Conservation (phyloP, 2,329 filamentous ascomycete species). For the Dactylellina cionopaga region DNA sequence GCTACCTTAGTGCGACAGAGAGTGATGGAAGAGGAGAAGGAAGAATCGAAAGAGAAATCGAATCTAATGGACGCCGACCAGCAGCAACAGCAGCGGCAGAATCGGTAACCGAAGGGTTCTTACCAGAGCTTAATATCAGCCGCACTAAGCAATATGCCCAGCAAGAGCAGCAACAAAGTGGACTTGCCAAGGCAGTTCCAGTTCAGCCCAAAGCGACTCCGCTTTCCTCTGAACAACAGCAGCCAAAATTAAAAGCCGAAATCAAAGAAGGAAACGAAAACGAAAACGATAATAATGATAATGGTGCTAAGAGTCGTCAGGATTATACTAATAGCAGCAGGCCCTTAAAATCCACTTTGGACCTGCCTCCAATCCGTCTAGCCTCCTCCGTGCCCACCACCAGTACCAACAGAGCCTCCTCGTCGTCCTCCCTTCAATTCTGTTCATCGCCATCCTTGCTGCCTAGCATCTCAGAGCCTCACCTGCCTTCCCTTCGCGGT, state of each 20-base stretch:
- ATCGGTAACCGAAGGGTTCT: constrained; percentile 1
- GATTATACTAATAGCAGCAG: too few relatives aligned
- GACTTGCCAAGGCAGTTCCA: too few relatives aligned
- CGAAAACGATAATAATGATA: too few relatives aligned
- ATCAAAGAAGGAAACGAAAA: too few relatives aligned
- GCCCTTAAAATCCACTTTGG: constrained; percentile 40
- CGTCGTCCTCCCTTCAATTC: not conserved
- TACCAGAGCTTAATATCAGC: not conserved
- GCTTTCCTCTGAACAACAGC: too few relatives aligned
- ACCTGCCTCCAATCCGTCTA: constrained; percentile 51
- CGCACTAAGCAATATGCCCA: constrained; percentile 8
- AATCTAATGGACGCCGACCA: not conserved
- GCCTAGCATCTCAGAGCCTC: constrained; percentile 50
- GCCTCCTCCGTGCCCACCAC: constrained; percentile 13
- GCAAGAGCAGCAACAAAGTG: too few relatives aligned
- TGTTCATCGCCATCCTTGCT: constrained; percentile 38
- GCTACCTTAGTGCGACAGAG: constrained; percentile 8
- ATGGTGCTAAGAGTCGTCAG: too few relatives aligned
- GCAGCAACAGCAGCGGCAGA: constrained; percentile 2
- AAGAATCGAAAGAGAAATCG: too few relatives aligned
- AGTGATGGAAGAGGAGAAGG: not conserved
- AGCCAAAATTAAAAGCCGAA: too few relatives aligned
- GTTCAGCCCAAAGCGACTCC: too few relatives aligned
- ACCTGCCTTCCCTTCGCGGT: constrained; percentile 38
- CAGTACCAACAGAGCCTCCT: constrained; percentile 36